These are phyloP conservation scores for Colletotrichum sansevieriae DNA, from an alignment of 2,329 filamentous ascomycete species.

Conservation along the genomic window DNA sequence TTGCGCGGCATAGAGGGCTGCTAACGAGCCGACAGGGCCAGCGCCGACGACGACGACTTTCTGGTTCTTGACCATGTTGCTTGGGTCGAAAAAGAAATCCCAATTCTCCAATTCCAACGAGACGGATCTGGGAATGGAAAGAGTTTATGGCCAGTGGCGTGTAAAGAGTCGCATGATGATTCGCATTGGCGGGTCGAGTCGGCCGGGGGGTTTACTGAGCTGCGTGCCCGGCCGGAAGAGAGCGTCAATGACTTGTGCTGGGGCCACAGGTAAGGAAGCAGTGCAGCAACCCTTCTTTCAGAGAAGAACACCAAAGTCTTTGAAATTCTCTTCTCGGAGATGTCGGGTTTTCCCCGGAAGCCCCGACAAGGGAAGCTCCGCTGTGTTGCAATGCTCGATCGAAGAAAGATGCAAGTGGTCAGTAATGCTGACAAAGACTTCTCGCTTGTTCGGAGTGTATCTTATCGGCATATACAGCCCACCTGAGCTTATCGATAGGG, in stretches of 20 bases:
- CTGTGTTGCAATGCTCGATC: not conserved
- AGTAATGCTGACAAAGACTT: slow-evolving; percentile 1
- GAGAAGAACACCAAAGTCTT: not conserved
- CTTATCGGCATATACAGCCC: not conserved
- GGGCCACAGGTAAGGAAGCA: not conserved
- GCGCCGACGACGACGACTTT: slow-evolving; percentile 90
- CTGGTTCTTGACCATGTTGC: slow-evolving; percentile 58
- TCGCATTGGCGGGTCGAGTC: slow-evolving; percentile 27
- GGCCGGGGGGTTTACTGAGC: slow-evolving; percentile 8
- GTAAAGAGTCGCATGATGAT: slow-evolving; percentile 32
- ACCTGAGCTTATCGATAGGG: not conserved
- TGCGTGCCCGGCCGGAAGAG: slow-evolving; percentile 1
- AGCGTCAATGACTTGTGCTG: slow-evolving; percentile 30
- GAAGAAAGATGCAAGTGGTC: not conserved
- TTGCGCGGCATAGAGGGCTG: slow-evolving; percentile 91
- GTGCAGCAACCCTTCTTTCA: slow-evolving; percentile 19
- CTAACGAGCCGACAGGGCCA: slow-evolving; percentile 91
- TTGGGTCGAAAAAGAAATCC: not conserved
- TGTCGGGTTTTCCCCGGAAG: slow-evolving; percentile 35
- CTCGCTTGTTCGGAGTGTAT: too few species aligned
- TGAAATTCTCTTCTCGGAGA: slow-evolving; percentile 9
- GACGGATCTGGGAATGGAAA: slow-evolving; percentile 1
- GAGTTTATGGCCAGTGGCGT: slow-evolving; percentile 26
- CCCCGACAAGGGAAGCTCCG: slow-evolving; percentile 39
- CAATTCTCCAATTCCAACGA: not conserved